Percentiles rank a stretch among this genome's conserved stretches.
Conservation (phyloP, 306 rosid genomes). For the Inga oerstediana region DNA sequence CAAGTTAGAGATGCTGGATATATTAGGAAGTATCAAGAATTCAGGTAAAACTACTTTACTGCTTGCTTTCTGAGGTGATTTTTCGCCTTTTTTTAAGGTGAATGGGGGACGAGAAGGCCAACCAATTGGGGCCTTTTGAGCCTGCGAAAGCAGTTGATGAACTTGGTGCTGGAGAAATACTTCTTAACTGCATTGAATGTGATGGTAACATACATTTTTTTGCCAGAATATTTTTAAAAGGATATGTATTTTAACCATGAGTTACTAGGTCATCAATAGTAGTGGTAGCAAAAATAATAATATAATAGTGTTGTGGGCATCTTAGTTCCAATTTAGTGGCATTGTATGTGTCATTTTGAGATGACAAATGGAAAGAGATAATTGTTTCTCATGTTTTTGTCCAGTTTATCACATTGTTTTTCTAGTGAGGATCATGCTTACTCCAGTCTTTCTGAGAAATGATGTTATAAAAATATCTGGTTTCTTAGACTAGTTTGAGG, state of each 20-base stretch:
- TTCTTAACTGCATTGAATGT: constrained; percentile 90
- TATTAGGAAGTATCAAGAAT: neutral
- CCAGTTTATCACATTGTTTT: neutral
- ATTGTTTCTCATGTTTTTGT: constrained; percentile 2
- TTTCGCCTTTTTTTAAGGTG: constrained; percentile 43
- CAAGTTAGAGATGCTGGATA: neutral
- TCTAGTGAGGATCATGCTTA: neutral
- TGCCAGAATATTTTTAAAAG: neutral
- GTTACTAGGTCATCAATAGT: neutral
- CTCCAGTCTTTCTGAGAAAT: neutral
- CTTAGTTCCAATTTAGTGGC: no score
- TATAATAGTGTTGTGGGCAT: no score
- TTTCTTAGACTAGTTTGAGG: neutral
- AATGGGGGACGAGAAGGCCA: constrained; percentile 94
- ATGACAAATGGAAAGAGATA: neutral
- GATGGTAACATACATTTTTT: constrained; percentile 60
- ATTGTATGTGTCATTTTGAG: no score
- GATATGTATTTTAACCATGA: neutral
- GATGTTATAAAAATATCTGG: neutral
- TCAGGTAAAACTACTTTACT: neutral
- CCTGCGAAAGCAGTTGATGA: constrained; percentile 93
- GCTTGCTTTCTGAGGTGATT: neutral
- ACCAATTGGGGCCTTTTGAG: constrained; percentile 89
- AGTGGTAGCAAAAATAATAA: neutral
- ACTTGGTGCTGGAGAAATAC: constrained; percentile 97